These are phyloP conservation scores for Fusarium redolens DNA, from an alignment of 2,329 filamentous ascomycete genomes.

Conservation along the genomic window DNA sequence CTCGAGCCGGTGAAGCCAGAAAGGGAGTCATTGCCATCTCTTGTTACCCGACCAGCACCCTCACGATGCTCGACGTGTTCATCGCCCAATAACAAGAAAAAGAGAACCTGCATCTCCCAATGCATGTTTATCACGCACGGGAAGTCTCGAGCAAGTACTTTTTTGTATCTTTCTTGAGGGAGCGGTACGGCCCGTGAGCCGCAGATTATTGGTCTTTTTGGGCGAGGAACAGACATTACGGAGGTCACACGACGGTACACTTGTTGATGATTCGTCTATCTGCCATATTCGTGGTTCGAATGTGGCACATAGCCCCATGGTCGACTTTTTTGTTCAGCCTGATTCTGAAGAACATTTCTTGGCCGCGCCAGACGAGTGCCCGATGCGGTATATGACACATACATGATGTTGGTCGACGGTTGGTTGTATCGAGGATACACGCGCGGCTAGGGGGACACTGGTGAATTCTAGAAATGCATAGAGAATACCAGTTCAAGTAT, in stretches of 20 bases:
- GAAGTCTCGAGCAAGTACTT: constrained; percentile 21
- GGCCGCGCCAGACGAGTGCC: background rate
- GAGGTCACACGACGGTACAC: constrained; percentile 1
- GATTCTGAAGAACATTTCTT: background rate
- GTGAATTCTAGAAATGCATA: background rate
- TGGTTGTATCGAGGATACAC: background rate
- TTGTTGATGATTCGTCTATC: constrained; percentile 9
- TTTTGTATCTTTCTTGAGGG: constrained; percentile 7
- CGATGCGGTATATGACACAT: background rate
- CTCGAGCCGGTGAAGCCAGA: constrained; percentile 18
- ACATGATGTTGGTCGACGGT: background rate
- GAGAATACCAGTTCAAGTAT: background rate
- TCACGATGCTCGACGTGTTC: background rate
- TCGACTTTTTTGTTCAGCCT: background rate
- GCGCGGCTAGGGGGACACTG: constrained; percentile 8
- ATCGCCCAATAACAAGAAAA: constrained; percentile 1
- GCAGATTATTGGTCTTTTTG: background rate
- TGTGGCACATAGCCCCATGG: constrained; percentile 1
- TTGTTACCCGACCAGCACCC: constrained; percentile 22
- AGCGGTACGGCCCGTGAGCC: constrained; percentile 13
- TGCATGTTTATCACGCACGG: background rate
- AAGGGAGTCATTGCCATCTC: background rate
- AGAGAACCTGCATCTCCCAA: background rate
- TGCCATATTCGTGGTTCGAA: background rate
- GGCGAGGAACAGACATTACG: background rate